phyloP scores from a whole-genome alignment of 768 basidiomycete species.

The Galerina sulciceps region DNA sequence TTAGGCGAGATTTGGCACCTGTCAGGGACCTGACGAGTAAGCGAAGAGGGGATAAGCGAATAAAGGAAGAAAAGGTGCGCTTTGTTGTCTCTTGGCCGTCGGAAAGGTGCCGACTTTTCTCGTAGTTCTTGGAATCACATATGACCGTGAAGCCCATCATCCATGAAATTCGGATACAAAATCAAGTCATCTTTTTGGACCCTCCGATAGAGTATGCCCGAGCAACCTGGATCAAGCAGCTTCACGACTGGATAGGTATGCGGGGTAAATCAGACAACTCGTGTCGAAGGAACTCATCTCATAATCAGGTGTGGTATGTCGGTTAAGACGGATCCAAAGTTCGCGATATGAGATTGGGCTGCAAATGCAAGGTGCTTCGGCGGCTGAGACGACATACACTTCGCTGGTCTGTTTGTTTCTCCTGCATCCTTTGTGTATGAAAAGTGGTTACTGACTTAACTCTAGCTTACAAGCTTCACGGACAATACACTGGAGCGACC shows the following conservation, averaged over 20 bases:
- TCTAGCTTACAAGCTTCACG: constrained; percentile 73
- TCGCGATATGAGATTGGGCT: constrained; percentile 97
- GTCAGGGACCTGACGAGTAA: constrained; percentile 64
- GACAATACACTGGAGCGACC: constrained; percentile 80
- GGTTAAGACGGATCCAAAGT: constrained; percentile 85
- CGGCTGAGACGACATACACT: constrained; percentile 79
- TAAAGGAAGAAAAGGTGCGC: constrained; percentile 79
- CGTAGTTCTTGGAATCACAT: constrained; percentile 70
- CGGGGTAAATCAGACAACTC: not conserved
- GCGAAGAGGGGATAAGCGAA: constrained; percentile 69
- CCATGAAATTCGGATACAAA: constrained; percentile 97
- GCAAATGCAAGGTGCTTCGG: constrained; percentile 76
- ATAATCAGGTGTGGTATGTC: constrained; percentile 78
- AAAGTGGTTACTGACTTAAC: not conserved
- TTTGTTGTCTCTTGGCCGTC: not conserved
- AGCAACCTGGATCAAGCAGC: constrained; percentile 45
- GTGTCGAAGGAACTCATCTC: not conserved
- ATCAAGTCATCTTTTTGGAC: constrained; percentile 98
- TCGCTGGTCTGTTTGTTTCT: constrained; percentile 61
- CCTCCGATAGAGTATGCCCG: constrained; percentile 96
- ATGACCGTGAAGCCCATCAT: constrained; percentile 85
- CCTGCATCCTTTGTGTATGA: not conserved
- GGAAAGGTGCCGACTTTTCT: not conserved
- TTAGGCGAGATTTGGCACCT: constrained; percentile 53
- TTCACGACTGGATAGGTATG: constrained; percentile 17